Base-by-base conservation (phyloP, 192 early-diverging fungal species). In the Coemansia sp. region DNA sequence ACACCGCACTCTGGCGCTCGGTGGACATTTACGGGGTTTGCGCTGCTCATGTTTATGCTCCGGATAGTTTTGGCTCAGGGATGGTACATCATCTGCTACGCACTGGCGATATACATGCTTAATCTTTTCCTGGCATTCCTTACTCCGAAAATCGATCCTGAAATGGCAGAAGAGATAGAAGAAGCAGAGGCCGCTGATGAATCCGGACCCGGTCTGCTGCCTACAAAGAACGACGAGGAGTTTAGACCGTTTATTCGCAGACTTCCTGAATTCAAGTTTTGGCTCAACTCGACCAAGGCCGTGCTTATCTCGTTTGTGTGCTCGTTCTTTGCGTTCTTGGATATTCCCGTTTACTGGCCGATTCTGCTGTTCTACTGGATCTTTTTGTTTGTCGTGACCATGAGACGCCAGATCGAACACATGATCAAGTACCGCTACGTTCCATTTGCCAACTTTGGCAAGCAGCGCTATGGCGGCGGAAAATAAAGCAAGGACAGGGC, bases 301-400 rank as follows among this genome's bases (percentile, higher is more conserved):
- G 88, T 93, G 45, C 38, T 88, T 49, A 87, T 95, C 61, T 89
- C 96, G 14, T 77, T 96, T 48, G 76, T 93, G 34, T 96, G 94
- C 84, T 92, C 94, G 49, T 85, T 96, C 67, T 90, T 94, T 77
- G 61, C 86, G n/a, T 71, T 92, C 52, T 89, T 98, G 71, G 95
- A 99, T 69, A 87, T 99, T 48, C 97, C 97, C 14, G 97, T 99
- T 5, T 99, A 94, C 82, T 99, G 97, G 97, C 97, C 97, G 3
- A 98, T 98, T 69, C 86, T 98, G 31, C 77, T 98, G 79, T 84
- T 98, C 56, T 99, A 99, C 84, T 99, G 97, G 76, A 78, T 94
- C 51, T 88, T 96, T 71, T 85, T 99, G 31, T 95, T 97, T 77
- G 84, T 87, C 14, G 83, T 99, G 38, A 98, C 97, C 4, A 99